Base-by-base conservation (phyloP, 352 stramenopile species). In the Pythium folliculosum region DNA sequence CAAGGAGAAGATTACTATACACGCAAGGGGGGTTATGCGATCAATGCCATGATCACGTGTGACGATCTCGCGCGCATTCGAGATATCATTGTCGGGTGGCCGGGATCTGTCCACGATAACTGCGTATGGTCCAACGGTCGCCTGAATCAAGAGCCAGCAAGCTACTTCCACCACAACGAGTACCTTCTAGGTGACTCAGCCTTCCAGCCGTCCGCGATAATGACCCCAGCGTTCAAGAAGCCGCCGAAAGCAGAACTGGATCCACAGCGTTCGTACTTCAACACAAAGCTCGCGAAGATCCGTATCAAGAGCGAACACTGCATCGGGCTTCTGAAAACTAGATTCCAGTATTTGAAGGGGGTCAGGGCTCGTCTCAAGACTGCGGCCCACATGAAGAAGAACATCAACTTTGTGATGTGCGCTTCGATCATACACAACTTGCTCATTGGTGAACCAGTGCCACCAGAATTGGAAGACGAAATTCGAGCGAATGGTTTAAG, bases 1-100 rank as follows among this genome's bases (percentile, higher is more conserved):
- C 65, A 77, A 13, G 67, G 58, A 4, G 67, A 82, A 14, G 72
- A 73, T 12, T 82, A 78, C 38, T 80, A 66, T 23, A 67, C 62
- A 5, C 40, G 65, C 0, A 78, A 80, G n/a, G 63, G 66, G 16
- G 37, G 37, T 13, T 77, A 77, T 47, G 60, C 66, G 0, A 13
- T 78, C 0, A 70, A 72, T 37, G 65, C 65, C 2, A 37, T 77
- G 0, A 51, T 75, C 9, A 63, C 63, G n/a, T 78, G 67, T 27
- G 69, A 78, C 25, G 61, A 82, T 27, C 5, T 67, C 13, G 64
- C 60, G 0, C 30, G 65, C 1, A 54, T 76, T 14, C 51, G 67
- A 0, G 16, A 80, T 49, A 47, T 69, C 12, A 37, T 75, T 0
- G 57, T 76, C 0, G 72, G 65, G 0, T 82, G 71, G 68, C 65